Conservation (phyloP, 768 basidiomycete species). For the Filobasidium floriforme region DNA sequence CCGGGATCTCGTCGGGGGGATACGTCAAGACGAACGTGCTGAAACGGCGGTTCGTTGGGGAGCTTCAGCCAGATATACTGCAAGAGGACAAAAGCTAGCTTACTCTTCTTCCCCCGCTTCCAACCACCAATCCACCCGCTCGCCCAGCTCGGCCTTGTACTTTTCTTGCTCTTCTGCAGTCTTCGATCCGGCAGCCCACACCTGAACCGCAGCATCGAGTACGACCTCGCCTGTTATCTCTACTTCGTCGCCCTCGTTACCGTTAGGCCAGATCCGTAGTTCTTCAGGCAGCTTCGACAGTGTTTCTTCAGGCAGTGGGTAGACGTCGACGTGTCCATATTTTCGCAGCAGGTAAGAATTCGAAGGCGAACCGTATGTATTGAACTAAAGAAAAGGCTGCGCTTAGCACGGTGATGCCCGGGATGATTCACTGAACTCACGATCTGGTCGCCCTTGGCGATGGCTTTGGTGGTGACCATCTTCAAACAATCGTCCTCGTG, state of each 20-base stretch:
- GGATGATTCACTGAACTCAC: constrained; percentile 49
- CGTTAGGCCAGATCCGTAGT: constrained; percentile 28
- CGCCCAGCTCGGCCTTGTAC: constrained; percentile 50
- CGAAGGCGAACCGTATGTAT: constrained; percentile 88
- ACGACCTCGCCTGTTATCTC: constrained; percentile 32
- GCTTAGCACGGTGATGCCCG: not conserved
- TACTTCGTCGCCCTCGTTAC: constrained; percentile 44
- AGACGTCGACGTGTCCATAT: constrained; percentile 82
- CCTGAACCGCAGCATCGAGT: constrained; percentile 31
- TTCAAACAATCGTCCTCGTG: constrained; percentile 54
- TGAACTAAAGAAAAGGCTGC: constrained; percentile 57
- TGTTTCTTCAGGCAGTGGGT: constrained; percentile 45
- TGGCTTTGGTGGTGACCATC: constrained; percentile 72
- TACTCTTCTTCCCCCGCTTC: constrained; percentile 70
- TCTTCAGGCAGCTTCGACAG: constrained; percentile 20
- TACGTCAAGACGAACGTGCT: constrained; percentile 29
- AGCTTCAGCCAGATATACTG: not conserved
- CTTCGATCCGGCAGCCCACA: constrained; percentile 21
- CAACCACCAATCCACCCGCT: constrained; percentile 87
- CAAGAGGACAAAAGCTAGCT: not conserved
- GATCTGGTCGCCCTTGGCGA: constrained; percentile 76
- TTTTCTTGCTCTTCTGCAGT: constrained; percentile 4
- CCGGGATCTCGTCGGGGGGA: constrained; percentile 46
- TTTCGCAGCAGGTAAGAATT: constrained; percentile 88
- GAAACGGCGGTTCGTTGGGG: not conserved